phyloP scores from a whole-genome alignment of 495 filamentous ascomycete species.

The Hypoxylon fragiforme region DNA sequence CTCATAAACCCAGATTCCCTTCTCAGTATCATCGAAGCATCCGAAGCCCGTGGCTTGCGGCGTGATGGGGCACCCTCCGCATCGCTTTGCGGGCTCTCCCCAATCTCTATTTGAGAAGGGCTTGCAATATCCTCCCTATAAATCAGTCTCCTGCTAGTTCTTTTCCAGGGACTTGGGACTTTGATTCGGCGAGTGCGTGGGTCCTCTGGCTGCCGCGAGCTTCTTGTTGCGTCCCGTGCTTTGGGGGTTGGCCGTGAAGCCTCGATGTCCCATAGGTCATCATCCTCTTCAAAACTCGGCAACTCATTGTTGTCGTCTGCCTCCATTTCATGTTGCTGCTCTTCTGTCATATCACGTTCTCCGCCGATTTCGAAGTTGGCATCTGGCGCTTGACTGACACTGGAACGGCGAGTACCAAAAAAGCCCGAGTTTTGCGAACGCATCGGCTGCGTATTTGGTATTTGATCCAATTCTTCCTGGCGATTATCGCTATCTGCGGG shows the following conservation, averaged over 20 bases:
- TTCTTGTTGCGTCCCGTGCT: slow-evolving; percentile 31
- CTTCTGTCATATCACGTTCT: slow-evolving; percentile 13
- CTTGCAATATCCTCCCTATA: slow-evolving; percentile 39
- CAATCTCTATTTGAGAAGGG: slow-evolving; percentile 42
- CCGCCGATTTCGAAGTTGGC: slow-evolving; percentile 1
- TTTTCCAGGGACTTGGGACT: slow-evolving; percentile 51
- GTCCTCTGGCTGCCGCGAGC: slow-evolving; percentile 17
- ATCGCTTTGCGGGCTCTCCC: slow-evolving; percentile 37
- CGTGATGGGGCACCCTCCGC: slow-evolving; percentile 20
- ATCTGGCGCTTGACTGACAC: not conserved
- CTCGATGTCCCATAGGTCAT: slow-evolving; percentile 53
- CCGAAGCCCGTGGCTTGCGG: slow-evolving; percentile 10
- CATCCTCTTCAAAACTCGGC: slow-evolving; percentile 35
- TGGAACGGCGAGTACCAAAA: slow-evolving; percentile 10
- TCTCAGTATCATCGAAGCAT: slow-evolving; percentile 8
- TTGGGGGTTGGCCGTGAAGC: slow-evolving; percentile 45
- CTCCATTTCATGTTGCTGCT: slow-evolving; percentile 7
- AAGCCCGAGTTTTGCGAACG: slow-evolving; percentile 8
- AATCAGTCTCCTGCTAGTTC: slow-evolving; percentile 36
- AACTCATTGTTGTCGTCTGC: slow-evolving; percentile 10
- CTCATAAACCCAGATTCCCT: slow-evolving; percentile 1
- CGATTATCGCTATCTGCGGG: slow-evolving; percentile 20
- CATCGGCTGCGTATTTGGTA: slow-evolving; percentile 6
- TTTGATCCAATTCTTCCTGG: slow-evolving; percentile 6
- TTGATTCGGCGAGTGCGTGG: slow-evolving; percentile 42